A percentile compares a stretch with the other conserved stretches of the same genome.
These are phyloP conservation scores for Pseudogymnoascus sp. DNA, from an alignment of 2,329 filamentous ascomycete species.

Conservation along the genomic window DNA sequence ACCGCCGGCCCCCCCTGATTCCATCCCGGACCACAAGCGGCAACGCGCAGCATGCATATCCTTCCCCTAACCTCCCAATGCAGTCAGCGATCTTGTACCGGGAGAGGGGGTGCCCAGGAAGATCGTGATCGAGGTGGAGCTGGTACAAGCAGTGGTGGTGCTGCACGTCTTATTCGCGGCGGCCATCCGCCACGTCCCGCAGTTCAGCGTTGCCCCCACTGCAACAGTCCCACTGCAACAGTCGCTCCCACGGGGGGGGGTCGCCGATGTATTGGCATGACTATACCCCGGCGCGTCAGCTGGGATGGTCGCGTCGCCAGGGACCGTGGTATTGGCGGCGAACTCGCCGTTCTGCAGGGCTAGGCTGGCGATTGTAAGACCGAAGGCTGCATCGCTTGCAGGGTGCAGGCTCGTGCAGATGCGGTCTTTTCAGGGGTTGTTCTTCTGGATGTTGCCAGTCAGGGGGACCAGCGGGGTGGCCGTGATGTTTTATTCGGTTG, in stretches of 20 bases:
- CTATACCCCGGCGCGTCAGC: background rate
- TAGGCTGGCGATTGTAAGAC: background rate
- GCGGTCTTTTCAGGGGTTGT: background rate
- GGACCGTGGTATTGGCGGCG: background rate
- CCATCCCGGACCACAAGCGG: background rate
- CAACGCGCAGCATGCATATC: background rate
- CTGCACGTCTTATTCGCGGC: background rate
- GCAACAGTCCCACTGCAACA: background rate
- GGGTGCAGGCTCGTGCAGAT: background rate
- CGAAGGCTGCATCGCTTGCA: background rate
- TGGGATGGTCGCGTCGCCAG: background rate
- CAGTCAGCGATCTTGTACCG: background rate
- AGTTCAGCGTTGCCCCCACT: background rate
- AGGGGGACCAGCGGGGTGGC: background rate
- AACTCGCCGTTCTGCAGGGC: background rate
- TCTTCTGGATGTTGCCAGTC: background rate
- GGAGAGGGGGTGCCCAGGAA: background rate
- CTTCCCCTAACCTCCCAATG: background rate
- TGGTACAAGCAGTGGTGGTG: background rate
- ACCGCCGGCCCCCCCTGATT: background rate
- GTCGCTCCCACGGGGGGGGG: background rate
- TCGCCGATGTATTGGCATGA: background rate
- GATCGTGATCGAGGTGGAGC: background rate
- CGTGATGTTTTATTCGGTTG: background rate
- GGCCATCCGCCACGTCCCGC: background rate